Evolutionary conservation across 805 yeast species (phyloP).

Genomic region (Barnettozyma sp.): DNA sequence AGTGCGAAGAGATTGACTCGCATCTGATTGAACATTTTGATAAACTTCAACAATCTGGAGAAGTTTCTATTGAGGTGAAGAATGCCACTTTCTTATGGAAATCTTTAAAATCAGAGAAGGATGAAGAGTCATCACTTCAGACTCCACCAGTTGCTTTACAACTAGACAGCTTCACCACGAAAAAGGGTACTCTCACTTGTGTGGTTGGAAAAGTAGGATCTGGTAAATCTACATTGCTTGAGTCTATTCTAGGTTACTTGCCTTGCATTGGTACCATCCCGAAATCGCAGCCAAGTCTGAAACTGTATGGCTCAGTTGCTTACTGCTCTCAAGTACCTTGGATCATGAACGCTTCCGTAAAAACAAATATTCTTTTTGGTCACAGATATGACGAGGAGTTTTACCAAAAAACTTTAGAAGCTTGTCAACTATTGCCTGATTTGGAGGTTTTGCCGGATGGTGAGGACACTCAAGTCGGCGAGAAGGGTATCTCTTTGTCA

Average conservation of each 20-base stretch:
- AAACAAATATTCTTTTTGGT: slow-evolving; percentile 88
- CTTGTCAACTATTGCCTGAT: slow-evolving; percentile 83
- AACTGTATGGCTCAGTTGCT: slow-evolving; percentile 73
- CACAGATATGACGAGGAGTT: slow-evolving; percentile 75
- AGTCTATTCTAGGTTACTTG: slow-evolving; percentile 76
- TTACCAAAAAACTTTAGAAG: slow-evolving; percentile 71
- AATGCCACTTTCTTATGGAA: slow-evolving; percentile 54
- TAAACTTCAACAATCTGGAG: slow-evolving; percentile 15
- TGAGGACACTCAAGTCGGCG: slow-evolving; percentile 88
- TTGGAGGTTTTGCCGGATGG: slow-evolving; percentile 78
- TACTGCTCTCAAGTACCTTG: slow-evolving; percentile 93
- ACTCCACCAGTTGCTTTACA: slow-evolving; percentile 43
- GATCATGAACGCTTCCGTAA: slow-evolving; percentile 93
- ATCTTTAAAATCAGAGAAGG: slow-evolving; percentile 13
- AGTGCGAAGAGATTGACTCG: slow-evolving; percentile 39
- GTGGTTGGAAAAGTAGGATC: slow-evolving; percentile 86
- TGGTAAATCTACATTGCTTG: slow-evolving; percentile 81
- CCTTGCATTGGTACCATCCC: slow-evolving; percentile 29
- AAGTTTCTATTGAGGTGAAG: slow-evolving; percentile 34
- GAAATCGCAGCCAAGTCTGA: slow-evolving; percentile 31
- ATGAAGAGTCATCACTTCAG: slow-evolving; percentile 34
- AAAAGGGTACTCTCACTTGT: slow-evolving; percentile 75
- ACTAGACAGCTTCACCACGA: slow-evolving; percentile 53
- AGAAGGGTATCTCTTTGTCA: slow-evolving; percentile 90
- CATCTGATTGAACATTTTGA: slow-evolving; percentile 27